Conservation (phyloP, 495 filamentous ascomycete species). For the Entonaema liquescens region DNA sequence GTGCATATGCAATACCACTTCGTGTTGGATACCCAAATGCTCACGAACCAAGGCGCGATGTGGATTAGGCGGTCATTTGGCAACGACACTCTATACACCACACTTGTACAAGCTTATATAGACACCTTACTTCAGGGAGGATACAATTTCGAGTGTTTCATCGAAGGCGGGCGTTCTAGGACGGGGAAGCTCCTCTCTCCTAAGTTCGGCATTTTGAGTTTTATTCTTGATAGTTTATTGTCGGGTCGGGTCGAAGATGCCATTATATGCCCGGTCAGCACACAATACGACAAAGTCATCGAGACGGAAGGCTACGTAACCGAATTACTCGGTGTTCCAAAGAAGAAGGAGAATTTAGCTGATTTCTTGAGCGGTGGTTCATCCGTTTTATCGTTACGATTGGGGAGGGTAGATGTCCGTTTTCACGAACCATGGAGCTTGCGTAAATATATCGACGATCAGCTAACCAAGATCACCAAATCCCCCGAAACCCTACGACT, state of each 20-base stretch:
- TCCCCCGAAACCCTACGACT: conserved; percentile 51
- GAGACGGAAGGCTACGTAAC: conserved; percentile 97
- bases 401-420: conserved; percentile 92
- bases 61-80: conserved; percentile 94
- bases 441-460: conserved; percentile 77
- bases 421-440: conserved; percentile 97
- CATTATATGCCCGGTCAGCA: conserved; percentile 92
- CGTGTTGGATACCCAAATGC: background rate
- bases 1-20: conserved; percentile 24
- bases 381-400: conserved; percentile 83
- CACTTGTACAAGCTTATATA: conserved; percentile 93
- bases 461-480: conserved; percentile 62
- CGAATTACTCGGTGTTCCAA: conserved; percentile 91
- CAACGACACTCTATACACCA: conserved; percentile 87
- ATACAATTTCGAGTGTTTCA: conserved; percentile 95
- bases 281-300: conserved; percentile 98
- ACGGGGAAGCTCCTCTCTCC: conserved; percentile 93
- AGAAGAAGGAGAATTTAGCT: conserved; percentile 89
- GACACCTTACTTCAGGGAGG: conserved; percentile 90
- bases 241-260: conserved; percentile 90
- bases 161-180: conserved; percentile 90
- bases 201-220: conserved; percentile 95
- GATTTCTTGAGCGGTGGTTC: conserved; percentile 86
- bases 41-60: conserved; percentile 74
- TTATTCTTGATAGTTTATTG: conserved; percentile 87